Percentiles rank a stretch among this genome's conserved stretches.
phyloP scores from a whole-genome alignment of 2,329 filamentous ascomycete species.

The Aspergillus sp. region DNA sequence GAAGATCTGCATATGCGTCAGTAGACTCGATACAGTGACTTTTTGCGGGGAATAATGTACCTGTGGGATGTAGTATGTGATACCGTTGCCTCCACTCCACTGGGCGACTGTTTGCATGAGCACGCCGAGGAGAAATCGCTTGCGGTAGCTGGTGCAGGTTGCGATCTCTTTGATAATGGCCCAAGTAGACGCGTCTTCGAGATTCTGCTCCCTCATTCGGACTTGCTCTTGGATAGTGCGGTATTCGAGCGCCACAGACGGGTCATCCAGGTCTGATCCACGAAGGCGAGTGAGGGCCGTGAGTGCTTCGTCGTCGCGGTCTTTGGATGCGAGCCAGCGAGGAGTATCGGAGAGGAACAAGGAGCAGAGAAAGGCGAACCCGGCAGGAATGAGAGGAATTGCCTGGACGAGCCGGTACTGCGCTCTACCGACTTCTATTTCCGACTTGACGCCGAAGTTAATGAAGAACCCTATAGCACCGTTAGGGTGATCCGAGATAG shows the following conservation, averaged over 20 bases:
- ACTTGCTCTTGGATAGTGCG: slow-evolving; percentile 34
- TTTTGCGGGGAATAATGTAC: slow-evolving; percentile 14
- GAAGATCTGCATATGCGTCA: slow-evolving; percentile 44
- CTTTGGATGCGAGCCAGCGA: slow-evolving; percentile 54
- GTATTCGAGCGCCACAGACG: slow-evolving; percentile 36
- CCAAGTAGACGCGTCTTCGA: slow-evolving; percentile 43
- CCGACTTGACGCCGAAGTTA: slow-evolving; percentile 52
- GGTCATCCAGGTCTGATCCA: slow-evolving; percentile 38
- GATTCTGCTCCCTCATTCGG: slow-evolving; percentile 15
- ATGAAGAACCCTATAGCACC: slow-evolving; percentile 51
- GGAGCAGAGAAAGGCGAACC: slow-evolving; percentile 51
- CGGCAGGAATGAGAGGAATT: slow-evolving; percentile 54
- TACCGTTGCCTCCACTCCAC: slow-evolving; percentile 60
- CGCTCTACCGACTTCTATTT: slow-evolving; percentile 45
- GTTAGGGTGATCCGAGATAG: too few relatives aligned
- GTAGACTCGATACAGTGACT: too few relatives aligned
- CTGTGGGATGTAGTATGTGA: slow-evolving; percentile 55
- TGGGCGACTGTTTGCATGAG: slow-evolving; percentile 57
- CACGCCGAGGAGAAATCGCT: slow-evolving; percentile 53
- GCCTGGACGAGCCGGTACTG: slow-evolving; percentile 58
- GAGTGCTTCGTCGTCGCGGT: slow-evolving; percentile 49
- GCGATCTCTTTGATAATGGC: slow-evolving; percentile 50
- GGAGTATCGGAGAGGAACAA: slow-evolving; percentile 56
- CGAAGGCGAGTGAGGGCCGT: slow-evolving; percentile 50
- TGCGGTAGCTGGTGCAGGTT: slow-evolving; percentile 49